These are phyloP conservation scores for Elaeis oleifera DNA, from an alignment of 202 grass and related monocot species.

Conservation along the genomic window DNA sequence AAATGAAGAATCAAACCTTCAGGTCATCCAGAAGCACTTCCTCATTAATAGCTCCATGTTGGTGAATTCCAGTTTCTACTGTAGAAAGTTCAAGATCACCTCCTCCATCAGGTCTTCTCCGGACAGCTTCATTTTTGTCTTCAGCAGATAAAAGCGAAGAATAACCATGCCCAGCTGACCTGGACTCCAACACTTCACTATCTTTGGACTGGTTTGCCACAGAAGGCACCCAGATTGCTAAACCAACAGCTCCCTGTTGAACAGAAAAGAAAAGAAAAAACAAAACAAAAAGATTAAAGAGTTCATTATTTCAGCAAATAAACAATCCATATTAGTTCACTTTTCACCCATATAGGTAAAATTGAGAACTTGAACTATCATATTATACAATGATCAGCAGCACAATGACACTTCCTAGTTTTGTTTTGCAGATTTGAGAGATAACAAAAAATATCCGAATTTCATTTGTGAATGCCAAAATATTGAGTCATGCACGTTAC, in stretches of 20 bases:
- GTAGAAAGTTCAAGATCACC: constrained; percentile 67
- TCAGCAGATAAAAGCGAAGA: constrained; percentile 49
- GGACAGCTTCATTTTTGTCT: constrained; percentile 43
- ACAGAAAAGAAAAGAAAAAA: constrained; percentile 1
- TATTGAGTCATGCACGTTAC: no score
- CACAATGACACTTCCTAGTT: no score
- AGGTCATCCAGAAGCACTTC: constrained; percentile 90
- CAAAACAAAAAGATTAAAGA: no score
- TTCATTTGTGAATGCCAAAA: no score
- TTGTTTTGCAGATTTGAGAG: no score
- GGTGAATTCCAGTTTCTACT: constrained; percentile 44
- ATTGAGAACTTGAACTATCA: no score
- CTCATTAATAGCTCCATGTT: constrained; percentile 54
- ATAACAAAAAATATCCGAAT: no score
- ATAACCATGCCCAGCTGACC: constrained; percentile 64
- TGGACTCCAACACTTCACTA: constrained; percentile 42
- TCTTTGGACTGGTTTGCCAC: constrained; percentile 55
- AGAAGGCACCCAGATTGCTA: constrained; percentile 98
- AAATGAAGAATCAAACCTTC: constrained; percentile 39
- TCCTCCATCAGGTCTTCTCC: constrained; percentile 34
- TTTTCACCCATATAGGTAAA: no score
- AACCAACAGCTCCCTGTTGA: constrained; percentile 91
- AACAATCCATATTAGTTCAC: no score
- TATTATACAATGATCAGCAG: no score
- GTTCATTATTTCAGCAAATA: no score